These are phyloP conservation scores for Debaryomyces coudertii DNA, from an alignment of 1,139 yeast species.

Conservation along the genomic window DNA sequence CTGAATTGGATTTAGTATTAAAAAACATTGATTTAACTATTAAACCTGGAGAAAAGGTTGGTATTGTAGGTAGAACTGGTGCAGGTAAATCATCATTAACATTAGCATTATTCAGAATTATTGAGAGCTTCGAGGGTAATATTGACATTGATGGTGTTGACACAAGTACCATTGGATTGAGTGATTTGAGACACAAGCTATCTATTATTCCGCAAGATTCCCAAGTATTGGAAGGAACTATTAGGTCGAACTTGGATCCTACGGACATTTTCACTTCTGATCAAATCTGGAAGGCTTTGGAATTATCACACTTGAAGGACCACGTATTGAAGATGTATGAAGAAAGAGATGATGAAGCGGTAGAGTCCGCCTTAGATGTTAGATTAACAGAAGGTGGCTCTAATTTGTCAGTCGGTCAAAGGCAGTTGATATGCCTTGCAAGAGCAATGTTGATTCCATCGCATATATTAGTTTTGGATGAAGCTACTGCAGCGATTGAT, in stretches of 20 bases:
- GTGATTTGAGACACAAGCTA: conserved; percentile 79
- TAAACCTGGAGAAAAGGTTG: conserved; percentile 81
- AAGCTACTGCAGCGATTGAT: conserved; percentile 97
- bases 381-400: conserved; percentile 80
- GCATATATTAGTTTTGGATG: conserved; percentile 81
- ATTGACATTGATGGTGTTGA: conserved; percentile 74
- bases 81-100: conserved; percentile 96
- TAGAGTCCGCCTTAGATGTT: conserved; percentile 60
- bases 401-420: conserved; percentile 87
- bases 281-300: conserved; percentile 83
- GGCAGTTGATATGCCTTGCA: conserved; percentile 89
- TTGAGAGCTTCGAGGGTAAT: conserved; percentile 76
- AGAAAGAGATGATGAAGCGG: conserved; percentile 32
- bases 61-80: conserved; percentile 96
- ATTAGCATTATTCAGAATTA: conserved; percentile 83
- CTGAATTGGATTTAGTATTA: conserved; percentile 80
- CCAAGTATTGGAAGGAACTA: conserved; percentile 91
- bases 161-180: conserved; percentile 73
- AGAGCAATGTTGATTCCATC: conserved; percentile 83
- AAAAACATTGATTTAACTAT: conserved; percentile 69
- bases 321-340: conserved; percentile 67
- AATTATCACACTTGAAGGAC: conserved; percentile 77
- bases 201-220: conserved; percentile 98
- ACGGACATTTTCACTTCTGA: conserved; percentile 68
- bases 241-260: conserved; percentile 90